Evolutionary conservation across 163 green algal species (phyloP), one percentile per base, ranked within the genome.

Genomic region (Scenedesmus sp.): DNA sequence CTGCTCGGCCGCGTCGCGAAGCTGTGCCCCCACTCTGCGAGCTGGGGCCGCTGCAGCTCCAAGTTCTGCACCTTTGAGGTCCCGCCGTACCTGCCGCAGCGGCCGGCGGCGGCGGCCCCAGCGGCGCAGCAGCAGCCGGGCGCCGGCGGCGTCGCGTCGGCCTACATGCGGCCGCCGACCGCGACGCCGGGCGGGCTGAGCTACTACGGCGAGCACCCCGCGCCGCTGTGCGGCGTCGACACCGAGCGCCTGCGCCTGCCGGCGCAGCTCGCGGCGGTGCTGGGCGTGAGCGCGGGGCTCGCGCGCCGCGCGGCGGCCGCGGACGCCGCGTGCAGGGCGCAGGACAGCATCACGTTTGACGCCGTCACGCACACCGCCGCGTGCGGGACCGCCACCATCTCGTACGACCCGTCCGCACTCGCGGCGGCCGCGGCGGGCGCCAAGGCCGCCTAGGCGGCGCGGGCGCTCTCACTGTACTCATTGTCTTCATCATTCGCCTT

Each of bases 221-320:
- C 34, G 14, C 48, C 48, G n/a, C 24, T 74, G 45, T 74, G 47
- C 17, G 15, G 5, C 4, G 9, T 47, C 10, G 65, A 74, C 31
- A 47, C n/a, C 1, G 65, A 47, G 15, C 31, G 28, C 20, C n/a
- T n/a, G n/a, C n/a, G n/a, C n/a, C 15, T 47, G 14, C 31, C 48
- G 34, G 29, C 28, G 2, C 26, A 62, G 65, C 22, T 70, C 20
- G 54, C 58, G 2, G 33, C 74, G 20, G 17, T 83, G 39, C 63
- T 85, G 48, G 47, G 42, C 0, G 34, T 48, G 54, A 83, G 71
- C 44, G 31, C 22, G 1, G 72, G 67, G 69, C 50, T 85, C 22
- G 69, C 24, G 31, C 58, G 64, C 54, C 51, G 65, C 56, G 28
- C 62, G 14, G 64, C n/a, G 1, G 75, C 83, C 31, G 69, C 29